phyloP scores from a whole-genome alignment of 345 rosid genomes.

The Firmiana major region DNA sequence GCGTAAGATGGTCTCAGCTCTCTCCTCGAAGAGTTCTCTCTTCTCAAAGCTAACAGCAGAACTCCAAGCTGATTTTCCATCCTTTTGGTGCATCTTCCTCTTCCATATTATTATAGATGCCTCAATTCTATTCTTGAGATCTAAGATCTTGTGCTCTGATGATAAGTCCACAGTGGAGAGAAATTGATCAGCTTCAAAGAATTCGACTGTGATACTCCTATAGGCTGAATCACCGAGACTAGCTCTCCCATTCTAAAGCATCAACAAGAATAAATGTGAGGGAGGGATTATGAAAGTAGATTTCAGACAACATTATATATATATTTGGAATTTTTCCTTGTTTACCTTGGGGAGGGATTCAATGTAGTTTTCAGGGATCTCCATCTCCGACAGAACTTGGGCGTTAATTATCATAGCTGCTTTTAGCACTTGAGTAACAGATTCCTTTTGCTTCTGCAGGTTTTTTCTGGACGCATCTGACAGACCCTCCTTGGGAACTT shows the following conservation, averaged over 20 bases:
- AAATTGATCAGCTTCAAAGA: constrained; percentile 78
- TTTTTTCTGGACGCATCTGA: constrained; percentile 62
- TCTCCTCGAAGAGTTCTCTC: constrained; percentile 86
- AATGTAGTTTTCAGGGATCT: constrained; percentile 81
- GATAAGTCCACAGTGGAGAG: constrained; percentile 71
- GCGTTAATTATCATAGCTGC: constrained; percentile 96
- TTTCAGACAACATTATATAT: neutral
- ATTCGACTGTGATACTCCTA: constrained; percentile 72
- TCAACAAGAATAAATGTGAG: neutral
- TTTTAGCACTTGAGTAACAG: constrained; percentile 86
- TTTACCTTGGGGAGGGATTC: constrained; percentile 93
- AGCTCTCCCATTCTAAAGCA: constrained; percentile 69
- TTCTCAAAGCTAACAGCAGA: constrained; percentile 82
- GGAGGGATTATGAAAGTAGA: neutral
- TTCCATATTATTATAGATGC: constrained; percentile 92
- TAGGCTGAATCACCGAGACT: constrained; percentile 86
- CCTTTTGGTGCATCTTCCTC: constrained; percentile 85
- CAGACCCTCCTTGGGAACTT: constrained; percentile 72
- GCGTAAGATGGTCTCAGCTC: constrained; percentile 82
- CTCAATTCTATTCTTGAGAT: constrained; percentile 90
- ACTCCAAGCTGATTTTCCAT: constrained; percentile 70
- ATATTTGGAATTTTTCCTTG: neutral
- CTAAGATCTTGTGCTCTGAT: constrained; percentile 79
- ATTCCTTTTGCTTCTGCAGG: constrained; percentile 76
- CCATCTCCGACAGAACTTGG: constrained; percentile 85